Evolutionary conservation across 139 green algal genomes (phyloP).

Genomic region (Chlorella sp.): DNA sequence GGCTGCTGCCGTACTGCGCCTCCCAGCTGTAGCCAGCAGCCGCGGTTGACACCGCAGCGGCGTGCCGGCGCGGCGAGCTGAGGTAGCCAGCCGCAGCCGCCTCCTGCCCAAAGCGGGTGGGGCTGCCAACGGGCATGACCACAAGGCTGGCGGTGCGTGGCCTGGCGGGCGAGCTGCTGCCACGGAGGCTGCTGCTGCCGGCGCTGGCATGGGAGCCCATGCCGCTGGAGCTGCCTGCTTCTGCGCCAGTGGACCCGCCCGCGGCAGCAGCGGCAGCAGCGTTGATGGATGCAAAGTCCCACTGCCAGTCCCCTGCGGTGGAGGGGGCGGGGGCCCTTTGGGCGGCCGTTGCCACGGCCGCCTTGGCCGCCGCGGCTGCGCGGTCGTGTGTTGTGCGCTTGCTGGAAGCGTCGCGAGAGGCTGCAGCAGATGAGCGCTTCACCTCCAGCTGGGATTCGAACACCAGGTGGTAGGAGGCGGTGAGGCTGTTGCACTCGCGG

Average conservation of each 20-base stretch:
- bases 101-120: constrained; percentile 16
- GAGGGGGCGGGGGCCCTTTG: neutral
- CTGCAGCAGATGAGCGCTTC: neutral
- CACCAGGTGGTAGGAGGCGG: constrained; percentile 48
- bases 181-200: constrained; percentile 20
- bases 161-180: constrained; percentile 12
- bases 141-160: neutral
- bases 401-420: neutral
- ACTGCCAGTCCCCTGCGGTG: constrained; percentile 11
- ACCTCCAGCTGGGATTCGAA: constrained; percentile 27
- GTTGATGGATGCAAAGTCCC: constrained; percentile 7
- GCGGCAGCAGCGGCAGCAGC: neutral
- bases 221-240: neutral
- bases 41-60: neutral
- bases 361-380: neutral
- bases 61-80: neutral
- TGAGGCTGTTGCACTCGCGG: constrained; percentile 43
- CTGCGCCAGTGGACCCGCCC: neutral
- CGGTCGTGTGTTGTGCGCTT: neutral
- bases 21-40: neutral
- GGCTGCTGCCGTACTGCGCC: neutral
- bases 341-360: neutral
- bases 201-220: neutral
- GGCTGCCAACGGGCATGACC: neutral
- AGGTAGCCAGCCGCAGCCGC: neutral